Conservation (phyloP, 2,329 filamentous ascomycete genomes). For the Talaromyces sp. region DNA sequence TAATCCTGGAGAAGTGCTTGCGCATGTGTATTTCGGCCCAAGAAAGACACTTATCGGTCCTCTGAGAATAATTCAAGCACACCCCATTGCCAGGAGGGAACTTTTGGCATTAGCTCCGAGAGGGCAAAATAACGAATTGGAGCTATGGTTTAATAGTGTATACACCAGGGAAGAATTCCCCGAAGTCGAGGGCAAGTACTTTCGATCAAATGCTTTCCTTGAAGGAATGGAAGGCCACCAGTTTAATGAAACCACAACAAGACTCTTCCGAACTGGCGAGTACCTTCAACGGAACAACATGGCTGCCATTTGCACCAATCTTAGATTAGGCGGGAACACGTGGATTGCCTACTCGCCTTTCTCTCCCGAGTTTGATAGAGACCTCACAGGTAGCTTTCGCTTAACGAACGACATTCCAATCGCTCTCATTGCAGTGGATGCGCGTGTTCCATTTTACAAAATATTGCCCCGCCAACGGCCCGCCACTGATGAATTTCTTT, state of each 20-base stretch:
- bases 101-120: constrained; percentile 13
- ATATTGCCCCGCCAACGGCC: too few relatives aligned
- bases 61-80: constrained; percentile 30
- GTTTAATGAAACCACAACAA: constrained; percentile 34
- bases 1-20: constrained; percentile 32
- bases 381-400: background rate
- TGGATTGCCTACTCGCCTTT: constrained; percentile 33
- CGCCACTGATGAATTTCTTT: too few relatives aligned
- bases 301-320: constrained; percentile 35
- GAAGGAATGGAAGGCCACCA: constrained; percentile 19
- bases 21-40: constrained; percentile 34
- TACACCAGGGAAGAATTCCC: background rate
- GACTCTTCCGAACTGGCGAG: constrained; percentile 30
- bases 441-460: too few relatives aligned
- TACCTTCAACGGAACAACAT: constrained; percentile 28
- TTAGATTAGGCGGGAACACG: constrained; percentile 10
- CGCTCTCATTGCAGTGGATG: constrained; percentile 23
- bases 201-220: constrained; percentile 35
- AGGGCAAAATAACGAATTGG: constrained; percentile 11
- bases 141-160: constrained; percentile 37
- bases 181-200: background rate
- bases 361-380: background rate
- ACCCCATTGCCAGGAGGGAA: background rate
- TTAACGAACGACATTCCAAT: constrained; percentile 19
- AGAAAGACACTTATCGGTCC: constrained; percentile 32